Percentiles rank a stretch among this genome's conserved stretches.
phyloP scores from a whole-genome alignment of 768 basidiomycete genomes.

The Macrolepiota albuminosa region DNA sequence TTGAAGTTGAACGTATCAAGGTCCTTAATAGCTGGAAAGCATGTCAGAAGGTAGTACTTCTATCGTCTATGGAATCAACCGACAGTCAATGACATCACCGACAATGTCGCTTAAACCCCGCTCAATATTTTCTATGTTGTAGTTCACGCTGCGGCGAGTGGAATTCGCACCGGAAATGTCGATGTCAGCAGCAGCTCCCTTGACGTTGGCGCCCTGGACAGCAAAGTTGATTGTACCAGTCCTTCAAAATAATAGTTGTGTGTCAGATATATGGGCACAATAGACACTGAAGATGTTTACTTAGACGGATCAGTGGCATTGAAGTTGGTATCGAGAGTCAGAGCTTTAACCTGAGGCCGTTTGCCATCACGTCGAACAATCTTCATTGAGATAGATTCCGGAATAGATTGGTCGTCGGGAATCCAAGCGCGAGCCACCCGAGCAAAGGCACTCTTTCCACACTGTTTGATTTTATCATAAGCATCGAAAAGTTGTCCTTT shows the following conservation, averaged over 20 bases:
- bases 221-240: conserved; percentile 28
- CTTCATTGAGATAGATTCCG: conserved; percentile 21
- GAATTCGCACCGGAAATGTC: conserved; percentile 22
- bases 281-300: conserved; percentile 6
- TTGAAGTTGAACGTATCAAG: conserved; percentile 28
- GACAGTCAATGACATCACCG: conserved; percentile 23
- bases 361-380: conserved; percentile 29
- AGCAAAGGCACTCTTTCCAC: conserved; percentile 35
- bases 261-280: neutral
- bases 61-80: neutral
- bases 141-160: conserved; percentile 25
- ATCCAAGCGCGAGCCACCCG: conserved; percentile 38
- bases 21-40: conserved; percentile 14
- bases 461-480: conserved; percentile 20
- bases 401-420: conserved; percentile 39
- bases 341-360: conserved; percentile 31
- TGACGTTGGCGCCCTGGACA: conserved; percentile 26
- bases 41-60: neutral
- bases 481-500: neutral
- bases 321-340: conserved; percentile 38
- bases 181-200: conserved; percentile 24
- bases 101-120: conserved; percentile 26
- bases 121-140: conserved; percentile 17
- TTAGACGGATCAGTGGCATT: conserved; percentile 21
- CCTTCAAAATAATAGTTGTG: conserved; percentile 1